phyloP scores from a whole-genome alignment of 768 basidiomycete species.

The Galerina marginata region DNA sequence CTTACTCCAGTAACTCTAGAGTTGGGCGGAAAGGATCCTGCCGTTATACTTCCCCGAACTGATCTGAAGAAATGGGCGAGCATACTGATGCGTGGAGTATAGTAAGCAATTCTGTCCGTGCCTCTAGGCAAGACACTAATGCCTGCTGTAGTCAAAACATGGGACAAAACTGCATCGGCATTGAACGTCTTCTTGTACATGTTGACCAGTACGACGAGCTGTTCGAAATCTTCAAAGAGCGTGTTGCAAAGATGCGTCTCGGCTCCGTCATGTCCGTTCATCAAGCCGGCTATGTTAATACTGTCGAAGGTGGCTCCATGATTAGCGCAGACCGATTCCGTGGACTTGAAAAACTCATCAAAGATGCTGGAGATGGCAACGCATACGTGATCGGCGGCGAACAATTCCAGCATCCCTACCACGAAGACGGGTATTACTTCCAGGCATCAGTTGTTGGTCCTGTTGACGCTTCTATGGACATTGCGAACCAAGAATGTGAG shows the following conservation, averaged over 20 bases:
- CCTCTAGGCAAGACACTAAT: not conserved
- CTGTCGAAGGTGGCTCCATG: conserved; percentile 89
- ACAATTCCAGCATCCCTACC: conserved; percentile 66
- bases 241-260: conserved; percentile 70
- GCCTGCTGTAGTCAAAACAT: conserved; percentile 72
- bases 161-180: conserved; percentile 97
- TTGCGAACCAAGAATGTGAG: conserved; percentile 83
- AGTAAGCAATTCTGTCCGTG: conserved; percentile 56
- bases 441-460: conserved; percentile 85
- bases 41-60: conserved; percentile 85
- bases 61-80: conserved; percentile 82
- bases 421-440: conserved; percentile 82
- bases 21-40: conserved; percentile 94
- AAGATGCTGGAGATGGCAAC: conserved; percentile 70
- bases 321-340: conserved; percentile 76
- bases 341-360: conserved; percentile 70
- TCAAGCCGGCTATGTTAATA: conserved; percentile 70
- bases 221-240: conserved; percentile 64
- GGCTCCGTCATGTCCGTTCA: conserved; percentile 75
- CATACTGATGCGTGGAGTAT: conserved; percentile 89
- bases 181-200: conserved; percentile 92
- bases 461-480: conserved; percentile 70
- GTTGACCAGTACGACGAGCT: conserved; percentile 77
- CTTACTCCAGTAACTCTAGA: conserved; percentile 93
- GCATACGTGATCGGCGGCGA: conserved; percentile 71